Base-by-base conservation (phyloP, 768 basidiomycete genomes). In the Russula virescens region DNA sequence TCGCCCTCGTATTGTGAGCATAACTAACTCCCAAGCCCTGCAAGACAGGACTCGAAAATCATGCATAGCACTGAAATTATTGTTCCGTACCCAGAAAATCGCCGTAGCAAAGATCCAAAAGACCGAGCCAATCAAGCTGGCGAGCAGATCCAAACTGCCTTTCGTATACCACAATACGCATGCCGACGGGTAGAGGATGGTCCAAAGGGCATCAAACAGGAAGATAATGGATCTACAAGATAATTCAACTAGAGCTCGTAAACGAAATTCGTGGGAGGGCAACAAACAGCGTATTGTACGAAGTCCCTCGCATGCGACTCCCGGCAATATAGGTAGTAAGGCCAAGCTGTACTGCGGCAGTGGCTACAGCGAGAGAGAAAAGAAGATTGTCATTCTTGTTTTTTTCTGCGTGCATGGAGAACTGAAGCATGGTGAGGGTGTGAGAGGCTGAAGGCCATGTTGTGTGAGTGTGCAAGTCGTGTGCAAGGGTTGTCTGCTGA, bases 121-220 rank as follows among this genome's bases (percentile, higher is more conserved):
- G 21, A 89, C 80, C 19, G 89, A 91, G 66, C 87, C 88, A 25
- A 89, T 87, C 47, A 91, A 77, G 71, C 83, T 86, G n/a, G 88
- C 89, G 23, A 91, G 78, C 47, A 88, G 72, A 71, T 86, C 85
- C 50, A 81, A 79, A 5, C 80, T 81, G 52, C 86, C 85, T 57
- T 84, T 83, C 43, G 87, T 73, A 48, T 86, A 81, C 84, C 87
- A 91, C 35, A 89, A 68, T 65, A 89, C 76, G 69, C 91, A 92
- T 38, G 84, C 82, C 14, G 80, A 76, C 16, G 84, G 80, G 71
- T 89, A 91, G 47, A 89, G 67, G 1, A 81, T 77, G n/a, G 89
- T 91, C 89, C 90, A 91, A 43, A 81, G 79, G 23, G 87, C 78
- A 66, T 83, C 82, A 72, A 88, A 86, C 62, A 83, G 75, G 62